Base-by-base conservation (phyloP, 2,329 filamentous ascomycete genomes). In the Arthrobotrys megalospora region DNA sequence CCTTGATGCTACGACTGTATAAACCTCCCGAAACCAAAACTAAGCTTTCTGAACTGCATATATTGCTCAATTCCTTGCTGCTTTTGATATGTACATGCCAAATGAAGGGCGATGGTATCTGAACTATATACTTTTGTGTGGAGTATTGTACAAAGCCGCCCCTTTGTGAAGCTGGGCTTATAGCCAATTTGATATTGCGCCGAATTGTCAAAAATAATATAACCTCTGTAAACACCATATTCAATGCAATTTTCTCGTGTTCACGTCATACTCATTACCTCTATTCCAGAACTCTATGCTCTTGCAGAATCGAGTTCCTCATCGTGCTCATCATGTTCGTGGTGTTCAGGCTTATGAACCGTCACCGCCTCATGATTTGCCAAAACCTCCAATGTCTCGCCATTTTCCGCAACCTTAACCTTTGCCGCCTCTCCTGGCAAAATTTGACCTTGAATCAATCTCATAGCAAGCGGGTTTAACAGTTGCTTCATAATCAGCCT, bases 401-500 rank as follows among this genome's bases (percentile, higher is more conserved):
- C 88, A 76, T 90, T 89, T 11, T 89, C 88, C 66, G 89, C 91
- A 73, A 97, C 87, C 60, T 85, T 86, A 11, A 97, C 92, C 75
- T 87, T 88, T 3, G 92, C 95, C 1, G 86, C 88, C 82, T 97
- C 91, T 0, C 93, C 94, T 73, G 87, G 89, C 84, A 90, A 92
- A 76, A 98, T 85, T 84, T 93, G 87, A 19, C 96, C 96, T 68
- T 92, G 88, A 81, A 98, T 98, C 82, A 99, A 96, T 86, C 91
- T 92, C 83, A 97, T 94, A 0, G 96, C 96, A 45, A 98, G 87
- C 2, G 90, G 88, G 84, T 97, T 97, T 76, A 93, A 91, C 80
- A 99, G 93, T 85, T 97, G 90, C 82, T 92, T 97, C 21, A 92
- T 90, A 80, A 98, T 97, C 65, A 98, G 88, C 43, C 96, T 88